Conservation (phyloP, 306 rosid genomes). For the Spatholobus suberectus region DNA sequence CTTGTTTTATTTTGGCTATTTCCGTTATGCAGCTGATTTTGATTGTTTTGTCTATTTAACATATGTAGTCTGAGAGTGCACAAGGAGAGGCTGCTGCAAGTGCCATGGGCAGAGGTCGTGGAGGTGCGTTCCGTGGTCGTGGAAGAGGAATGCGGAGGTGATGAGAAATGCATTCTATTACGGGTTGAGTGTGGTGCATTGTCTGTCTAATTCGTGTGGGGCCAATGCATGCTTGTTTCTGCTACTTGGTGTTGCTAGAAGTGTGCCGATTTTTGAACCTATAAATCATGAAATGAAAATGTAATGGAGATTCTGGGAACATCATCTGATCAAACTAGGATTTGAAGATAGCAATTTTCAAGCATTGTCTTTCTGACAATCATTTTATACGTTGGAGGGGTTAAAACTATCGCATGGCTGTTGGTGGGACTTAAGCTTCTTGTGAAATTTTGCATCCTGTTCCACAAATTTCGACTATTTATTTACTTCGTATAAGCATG, state of each 20-base stretch:
- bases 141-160: slow-evolving; percentile 96
- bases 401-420: slow-evolving; percentile 31
- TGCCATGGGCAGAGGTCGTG: slow-evolving; percentile 99
- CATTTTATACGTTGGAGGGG: slow-evolving; percentile 30
- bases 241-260: slow-evolving; percentile 32
- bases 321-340: slow-evolving; percentile 19
- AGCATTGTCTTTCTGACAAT: slow-evolving; percentile 24
- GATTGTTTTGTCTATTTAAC: slow-evolving; percentile 25
- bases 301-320: slow-evolving; percentile 33
- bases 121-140: slow-evolving; percentile 84
- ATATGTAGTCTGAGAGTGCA: slow-evolving; percentile 92
- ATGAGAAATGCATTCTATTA: slow-evolving; percentile 36
- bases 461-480: not conserved
- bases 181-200: slow-evolving; percentile 11
- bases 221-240: slow-evolving; percentile 27
- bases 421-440: slow-evolving; percentile 29
- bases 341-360: slow-evolving; percentile 31
- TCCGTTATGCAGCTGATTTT: slow-evolving; percentile 9
- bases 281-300: slow-evolving; percentile 21
- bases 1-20: slow-evolving; percentile 1
- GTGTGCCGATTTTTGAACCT: slow-evolving; percentile 40
- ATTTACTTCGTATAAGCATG: not conserved
- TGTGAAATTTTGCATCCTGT: slow-evolving; percentile 42
- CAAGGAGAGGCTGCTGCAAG: slow-evolving; percentile 99
- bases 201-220: slow-evolving; percentile 25